Base-by-base conservation (phyloP, 2,329 filamentous ascomycete species). In the Trichocomaceae sp. region DNA sequence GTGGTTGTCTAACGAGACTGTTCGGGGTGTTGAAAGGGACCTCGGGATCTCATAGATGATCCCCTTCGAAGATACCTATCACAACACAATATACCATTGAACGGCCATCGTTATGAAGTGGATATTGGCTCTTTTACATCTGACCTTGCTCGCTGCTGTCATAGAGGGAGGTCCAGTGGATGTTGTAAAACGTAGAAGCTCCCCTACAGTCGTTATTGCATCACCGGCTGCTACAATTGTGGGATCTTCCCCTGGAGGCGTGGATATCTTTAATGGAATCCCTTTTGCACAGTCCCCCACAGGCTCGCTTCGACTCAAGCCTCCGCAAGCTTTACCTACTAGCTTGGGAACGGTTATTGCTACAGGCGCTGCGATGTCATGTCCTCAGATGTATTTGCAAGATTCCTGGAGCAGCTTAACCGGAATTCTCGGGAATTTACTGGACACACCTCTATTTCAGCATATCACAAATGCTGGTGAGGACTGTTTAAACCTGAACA, bases 181-280 rank as follows among this genome's bases (percentile, higher is more conserved):
- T 4, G 15, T 26, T 13, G 45, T 46, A 5, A 52, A 52, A 29
- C 41, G 50, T 13, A 33, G 19, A n/a, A 46, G 19, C 41, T 35
- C 50, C 3, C 50, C 50, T 5, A 45, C 50, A 46, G 50, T 52
- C 19, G 44, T 23, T 9, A 46, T 52, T 46, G 41, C 50, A 22
- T 76, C 79, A 2, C 68, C 69, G 7, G 17, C 61, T 44, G 83
- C 81, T 37, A 85, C 79, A 4, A 71, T 87, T 33, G 66, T 68
- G 17, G 69, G 66, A 9, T 61, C 37, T 54, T 70, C 61, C 57
- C 64, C 68, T 2, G 62, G 66, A 2, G 69, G 71, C 23, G 77
- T 89, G 19, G 87, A 92, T 55, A 80, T 76, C 22, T 91, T 88
- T 72, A 83, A 80, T 54, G 86, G 84, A 17, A 88, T 93, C 54